phyloP scores from a whole-genome alignment of 2,329 filamentous ascomycete species.

The Ophiocordyceps camponoti-leonardi region DNA sequence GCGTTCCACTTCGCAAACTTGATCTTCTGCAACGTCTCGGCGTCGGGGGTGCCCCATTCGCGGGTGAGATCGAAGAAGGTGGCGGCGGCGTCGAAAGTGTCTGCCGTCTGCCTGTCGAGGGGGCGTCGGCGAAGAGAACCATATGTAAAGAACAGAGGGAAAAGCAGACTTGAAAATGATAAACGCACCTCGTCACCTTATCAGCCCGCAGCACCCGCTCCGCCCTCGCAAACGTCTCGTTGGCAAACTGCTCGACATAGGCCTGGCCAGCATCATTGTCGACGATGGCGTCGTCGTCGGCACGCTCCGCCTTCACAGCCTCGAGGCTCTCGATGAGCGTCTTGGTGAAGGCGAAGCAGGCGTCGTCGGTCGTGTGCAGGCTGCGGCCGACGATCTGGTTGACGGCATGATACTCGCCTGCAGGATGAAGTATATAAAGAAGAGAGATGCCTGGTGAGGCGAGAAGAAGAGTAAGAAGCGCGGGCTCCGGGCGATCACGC shows the following conservation, averaged over 20 bases:
- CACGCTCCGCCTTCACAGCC: constrained; percentile 37
- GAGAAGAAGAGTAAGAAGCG: not conserved
- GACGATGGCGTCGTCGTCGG: constrained; percentile 63
- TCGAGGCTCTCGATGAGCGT: constrained; percentile 85
- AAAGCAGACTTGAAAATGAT: constrained; percentile 1
- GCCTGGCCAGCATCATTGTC: constrained; percentile 79
- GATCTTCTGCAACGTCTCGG: constrained; percentile 68
- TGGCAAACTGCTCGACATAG: constrained; percentile 85
- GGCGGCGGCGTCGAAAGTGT: constrained; percentile 82
- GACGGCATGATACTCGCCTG: constrained; percentile 81
- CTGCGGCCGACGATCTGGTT: constrained; percentile 74
- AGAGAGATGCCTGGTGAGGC: not conserved
- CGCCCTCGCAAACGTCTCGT: constrained; percentile 72
- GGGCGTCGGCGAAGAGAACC: not conserved
- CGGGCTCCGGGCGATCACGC: constrained; percentile 20
- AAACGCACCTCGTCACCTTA: constrained; percentile 56
- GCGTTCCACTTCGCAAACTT: constrained; percentile 97
- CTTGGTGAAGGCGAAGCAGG: constrained; percentile 66
- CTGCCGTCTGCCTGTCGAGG: constrained; percentile 61
- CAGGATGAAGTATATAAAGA: not conserved
- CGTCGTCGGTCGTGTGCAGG: constrained; percentile 63
- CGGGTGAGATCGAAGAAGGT: constrained; percentile 81
- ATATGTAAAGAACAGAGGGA: not conserved
- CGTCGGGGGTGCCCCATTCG: constrained; percentile 64
- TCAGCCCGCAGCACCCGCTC: constrained; percentile 69